Conservation (phyloP, 2,329 filamentous ascomycete species). For the Beauveria sp. region DNA sequence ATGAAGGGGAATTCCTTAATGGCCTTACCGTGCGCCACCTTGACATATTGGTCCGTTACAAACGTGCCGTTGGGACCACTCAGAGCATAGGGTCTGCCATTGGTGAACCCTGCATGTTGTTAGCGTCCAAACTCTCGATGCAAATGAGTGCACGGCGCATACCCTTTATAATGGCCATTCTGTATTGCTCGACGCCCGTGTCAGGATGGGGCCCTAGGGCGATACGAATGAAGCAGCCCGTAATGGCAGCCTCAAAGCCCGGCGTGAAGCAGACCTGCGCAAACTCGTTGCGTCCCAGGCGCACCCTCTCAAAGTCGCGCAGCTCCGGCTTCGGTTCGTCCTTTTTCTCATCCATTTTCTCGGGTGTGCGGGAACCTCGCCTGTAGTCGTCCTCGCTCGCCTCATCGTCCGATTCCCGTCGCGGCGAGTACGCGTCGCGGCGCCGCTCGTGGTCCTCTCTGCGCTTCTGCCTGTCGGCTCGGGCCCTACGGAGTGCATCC, state of each 20-base stretch:
- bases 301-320: constrained; percentile 74
- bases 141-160: constrained; percentile 17
- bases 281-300: constrained; percentile 79
- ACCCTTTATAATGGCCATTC: constrained; percentile 85
- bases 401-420: constrained; percentile 41
- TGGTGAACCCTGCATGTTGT: constrained; percentile 57
- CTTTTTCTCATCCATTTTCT: constrained; percentile 48
- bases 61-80: constrained; percentile 69
- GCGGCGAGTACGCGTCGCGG: constrained; percentile 40
- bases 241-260: constrained; percentile 73
- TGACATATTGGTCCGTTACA: constrained; percentile 77
- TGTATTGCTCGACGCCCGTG: constrained; percentile 70
- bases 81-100: constrained; percentile 77
- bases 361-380: constrained; percentile 44
- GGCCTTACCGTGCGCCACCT: constrained; percentile 74
- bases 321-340: constrained; percentile 65
- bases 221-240: constrained; percentile 78
- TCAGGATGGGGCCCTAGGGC: constrained; percentile 70
- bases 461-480: constrained; percentile 50
- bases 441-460: constrained; percentile 51
- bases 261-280: constrained; percentile 90
- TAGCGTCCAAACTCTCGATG: neutral
- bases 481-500: constrained; percentile 56
- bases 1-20: constrained; percentile 85
- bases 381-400: constrained; percentile 76